Evolutionary conservation across 805 yeast genomes (phyloP).

Genomic region (Myxozyma geophila): DNA sequence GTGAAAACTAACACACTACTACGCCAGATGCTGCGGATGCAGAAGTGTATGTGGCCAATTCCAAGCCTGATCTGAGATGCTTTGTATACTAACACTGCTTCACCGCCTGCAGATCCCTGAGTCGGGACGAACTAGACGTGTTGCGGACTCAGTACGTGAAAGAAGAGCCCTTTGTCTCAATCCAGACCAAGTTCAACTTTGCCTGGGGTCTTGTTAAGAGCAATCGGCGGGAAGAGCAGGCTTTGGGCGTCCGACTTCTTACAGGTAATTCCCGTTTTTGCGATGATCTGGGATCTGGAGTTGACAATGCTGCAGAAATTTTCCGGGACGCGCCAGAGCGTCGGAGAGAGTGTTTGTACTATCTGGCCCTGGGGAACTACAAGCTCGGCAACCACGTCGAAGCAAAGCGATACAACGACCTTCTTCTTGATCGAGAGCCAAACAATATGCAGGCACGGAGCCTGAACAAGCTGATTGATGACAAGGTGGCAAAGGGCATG

Average conservation of each 20-base stretch:
- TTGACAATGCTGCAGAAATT: constrained; percentile 35
- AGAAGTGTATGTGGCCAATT: constrained; percentile 32
- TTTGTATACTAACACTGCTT: neutral
- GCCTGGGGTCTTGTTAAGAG: constrained; percentile 96
- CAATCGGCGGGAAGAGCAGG: constrained; percentile 61
- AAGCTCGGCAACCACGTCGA: constrained; percentile 86
- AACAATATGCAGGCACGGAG: constrained; percentile 76
- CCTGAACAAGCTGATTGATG: constrained; percentile 77
- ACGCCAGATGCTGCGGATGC: constrained; percentile 40
- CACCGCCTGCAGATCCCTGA: constrained; percentile 19
- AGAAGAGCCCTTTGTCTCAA: constrained; percentile 78
- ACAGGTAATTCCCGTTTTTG: constrained; percentile 54
- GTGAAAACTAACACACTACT: neutral
- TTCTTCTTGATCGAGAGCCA: constrained; percentile 78
- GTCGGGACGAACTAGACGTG: constrained; percentile 66
- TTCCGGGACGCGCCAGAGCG: constrained; percentile 80
- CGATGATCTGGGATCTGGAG: neutral
- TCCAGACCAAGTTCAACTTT: constrained; percentile 87
- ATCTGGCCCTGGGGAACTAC: constrained; percentile 82
- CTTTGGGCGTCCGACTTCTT: constrained; percentile 77
- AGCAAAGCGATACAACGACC: constrained; percentile 83
- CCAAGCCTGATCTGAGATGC: neutral
- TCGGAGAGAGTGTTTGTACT: constrained; percentile 87
- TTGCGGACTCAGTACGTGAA: constrained; percentile 75
- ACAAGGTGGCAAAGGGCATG: constrained; percentile 67